Conservation (phyloP, 1,284 basidiomycete species). For the Earliella scabrosa region DNA sequence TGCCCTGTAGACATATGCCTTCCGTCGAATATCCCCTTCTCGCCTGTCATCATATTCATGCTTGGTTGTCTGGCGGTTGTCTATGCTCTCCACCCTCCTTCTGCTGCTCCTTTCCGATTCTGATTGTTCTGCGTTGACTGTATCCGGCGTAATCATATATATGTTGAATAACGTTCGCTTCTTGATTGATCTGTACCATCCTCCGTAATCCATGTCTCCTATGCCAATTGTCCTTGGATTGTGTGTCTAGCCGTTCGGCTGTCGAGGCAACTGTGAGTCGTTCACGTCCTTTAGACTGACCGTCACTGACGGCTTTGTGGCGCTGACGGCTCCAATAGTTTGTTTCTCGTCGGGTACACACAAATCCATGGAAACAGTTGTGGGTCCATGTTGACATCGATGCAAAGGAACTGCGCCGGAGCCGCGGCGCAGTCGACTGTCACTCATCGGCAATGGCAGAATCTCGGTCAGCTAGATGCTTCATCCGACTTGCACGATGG, state of each 20-base stretch:
- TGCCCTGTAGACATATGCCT: conserved; percentile 11
- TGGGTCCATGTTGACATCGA: conserved; percentile 22
- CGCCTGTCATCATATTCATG: neutral
- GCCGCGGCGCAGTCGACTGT: neutral
- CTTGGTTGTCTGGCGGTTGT: neutral
- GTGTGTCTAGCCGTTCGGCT: neutral
- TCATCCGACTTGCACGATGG: too few relatives aligned
- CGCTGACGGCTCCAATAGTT: too few relatives aligned
- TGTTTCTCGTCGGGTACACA: too few relatives aligned
- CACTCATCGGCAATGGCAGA: neutral
- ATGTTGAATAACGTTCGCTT: neutral
- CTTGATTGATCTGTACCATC: neutral
- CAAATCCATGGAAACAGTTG: neutral
- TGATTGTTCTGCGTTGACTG: neutral
- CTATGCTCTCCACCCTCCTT: neutral
- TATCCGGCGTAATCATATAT: neutral
- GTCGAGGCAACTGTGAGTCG: neutral
- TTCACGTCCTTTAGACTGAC: too few relatives aligned
- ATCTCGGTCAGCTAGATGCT: neutral
- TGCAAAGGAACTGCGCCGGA: neutral
- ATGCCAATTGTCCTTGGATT: neutral
- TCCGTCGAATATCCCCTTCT: conserved; percentile 15
- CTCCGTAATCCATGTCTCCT: neutral
- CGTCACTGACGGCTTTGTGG: too few relatives aligned
- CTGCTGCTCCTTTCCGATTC: neutral